These are phyloP conservation scores for Gonapodya prolifera DNA, from an alignment of 192 early-diverging fungal genomes.

Conservation along the genomic window DNA sequence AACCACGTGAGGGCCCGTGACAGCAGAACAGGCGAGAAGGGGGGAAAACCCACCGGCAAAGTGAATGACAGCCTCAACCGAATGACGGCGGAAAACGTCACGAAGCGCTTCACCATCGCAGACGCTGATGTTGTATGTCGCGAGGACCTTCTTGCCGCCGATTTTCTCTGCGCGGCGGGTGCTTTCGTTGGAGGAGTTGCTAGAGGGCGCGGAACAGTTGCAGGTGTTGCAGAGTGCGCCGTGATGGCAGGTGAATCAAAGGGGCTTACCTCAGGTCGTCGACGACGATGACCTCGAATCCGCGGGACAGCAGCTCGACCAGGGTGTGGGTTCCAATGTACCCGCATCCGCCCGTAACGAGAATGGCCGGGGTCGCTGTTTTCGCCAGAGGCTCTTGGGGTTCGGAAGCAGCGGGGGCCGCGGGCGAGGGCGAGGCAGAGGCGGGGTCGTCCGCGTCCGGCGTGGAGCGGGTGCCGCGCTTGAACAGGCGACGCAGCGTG, in stretches of 20 bases:
- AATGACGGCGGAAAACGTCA: neutral
- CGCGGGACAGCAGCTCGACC: slow-evolving; percentile 8
- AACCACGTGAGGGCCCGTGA: slow-evolving; percentile 8
- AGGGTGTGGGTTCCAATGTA: slow-evolving; percentile 21
- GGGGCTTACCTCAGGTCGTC: slow-evolving; percentile 13
- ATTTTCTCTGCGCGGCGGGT: neutral
- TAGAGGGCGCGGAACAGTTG: neutral
- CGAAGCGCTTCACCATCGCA: slow-evolving; percentile 9
- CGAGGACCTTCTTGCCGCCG: neutral
- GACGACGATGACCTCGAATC: slow-evolving; percentile 15
- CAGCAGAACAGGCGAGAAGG: slow-evolving; percentile 5
- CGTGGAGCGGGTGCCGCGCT: too few species aligned
- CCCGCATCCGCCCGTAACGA: slow-evolving; percentile 17
- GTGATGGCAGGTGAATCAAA: slow-evolving; percentile 4
- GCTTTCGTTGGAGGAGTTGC: neutral
- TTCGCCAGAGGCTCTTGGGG: too few species aligned
- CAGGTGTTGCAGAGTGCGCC: too few species aligned
- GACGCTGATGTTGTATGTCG: slow-evolving; percentile 2
- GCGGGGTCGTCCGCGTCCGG: too few species aligned
- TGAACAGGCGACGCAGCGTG: too few species aligned
- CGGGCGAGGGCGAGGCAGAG: too few species aligned
- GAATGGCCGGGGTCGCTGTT: neutral
- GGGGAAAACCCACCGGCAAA: neutral
- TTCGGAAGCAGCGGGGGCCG: too few species aligned
- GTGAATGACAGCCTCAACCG: neutral